These are phyloP conservation scores for Fusarium proliferatum DNA, from an alignment of 2,329 filamentous ascomycete genomes.

Conservation along the genomic window DNA sequence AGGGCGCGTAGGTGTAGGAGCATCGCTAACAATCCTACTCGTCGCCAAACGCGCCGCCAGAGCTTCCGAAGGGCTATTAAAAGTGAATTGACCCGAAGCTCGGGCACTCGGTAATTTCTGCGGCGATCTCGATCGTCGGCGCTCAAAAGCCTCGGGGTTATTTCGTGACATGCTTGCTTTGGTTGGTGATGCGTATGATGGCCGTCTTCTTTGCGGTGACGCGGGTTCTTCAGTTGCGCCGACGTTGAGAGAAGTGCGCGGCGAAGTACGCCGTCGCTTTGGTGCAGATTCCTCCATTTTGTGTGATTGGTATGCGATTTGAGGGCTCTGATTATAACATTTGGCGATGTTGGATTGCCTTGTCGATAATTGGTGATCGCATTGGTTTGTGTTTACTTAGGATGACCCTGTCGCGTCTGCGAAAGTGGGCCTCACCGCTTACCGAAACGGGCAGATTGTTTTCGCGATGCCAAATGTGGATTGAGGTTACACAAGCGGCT, in stretches of 20 bases:
- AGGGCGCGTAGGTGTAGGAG: slow-evolving; percentile 27
- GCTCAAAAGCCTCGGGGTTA: slow-evolving; percentile 67
- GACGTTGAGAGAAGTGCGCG: slow-evolving; percentile 51
- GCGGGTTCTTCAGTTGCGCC: slow-evolving; percentile 42
- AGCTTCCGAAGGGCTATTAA: slow-evolving; percentile 44
- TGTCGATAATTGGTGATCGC: slow-evolving; percentile 31
- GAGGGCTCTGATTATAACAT: slow-evolving; percentile 14
- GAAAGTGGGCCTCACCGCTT: slow-evolving; percentile 44
- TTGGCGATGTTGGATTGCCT: slow-evolving; percentile 1
- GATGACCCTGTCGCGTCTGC: slow-evolving; percentile 38
- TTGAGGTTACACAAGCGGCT: neutral
- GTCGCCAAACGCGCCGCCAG: slow-evolving; percentile 47
- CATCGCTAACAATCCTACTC: slow-evolving; percentile 41
- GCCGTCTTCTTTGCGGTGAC: slow-evolving; percentile 51
- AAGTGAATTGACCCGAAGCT: slow-evolving; percentile 12
- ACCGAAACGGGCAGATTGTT: slow-evolving; percentile 11
- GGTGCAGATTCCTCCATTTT: slow-evolving; percentile 66
- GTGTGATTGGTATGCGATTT: neutral
- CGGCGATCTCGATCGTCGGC: slow-evolving; percentile 54
- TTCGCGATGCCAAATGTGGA: neutral
- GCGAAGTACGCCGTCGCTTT: slow-evolving; percentile 73
- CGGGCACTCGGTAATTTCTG: slow-evolving; percentile 43
- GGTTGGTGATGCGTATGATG: slow-evolving; percentile 75
- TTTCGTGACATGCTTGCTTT: slow-evolving; percentile 71
- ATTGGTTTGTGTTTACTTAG: slow-evolving; percentile 44